These are phyloP conservation scores for Diplodia mutila DNA, from an alignment of 2,329 filamentous ascomycete species.

Conservation along the genomic window DNA sequence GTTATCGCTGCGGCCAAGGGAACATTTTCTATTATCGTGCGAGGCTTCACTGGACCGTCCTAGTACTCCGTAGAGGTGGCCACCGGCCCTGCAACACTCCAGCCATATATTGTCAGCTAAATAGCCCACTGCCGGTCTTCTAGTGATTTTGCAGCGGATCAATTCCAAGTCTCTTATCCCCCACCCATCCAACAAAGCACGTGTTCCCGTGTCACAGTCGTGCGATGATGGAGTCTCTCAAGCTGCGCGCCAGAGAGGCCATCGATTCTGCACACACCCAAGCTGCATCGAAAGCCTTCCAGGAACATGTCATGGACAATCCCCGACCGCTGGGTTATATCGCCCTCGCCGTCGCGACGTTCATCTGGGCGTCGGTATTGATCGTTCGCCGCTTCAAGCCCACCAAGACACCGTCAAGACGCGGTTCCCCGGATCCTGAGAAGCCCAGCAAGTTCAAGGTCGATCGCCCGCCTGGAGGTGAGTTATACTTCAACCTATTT, in stretches of 20 bases:
- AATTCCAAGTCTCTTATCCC: neutral
- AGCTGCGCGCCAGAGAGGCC: constrained; percentile 28
- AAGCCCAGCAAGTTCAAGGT: constrained; percentile 44
- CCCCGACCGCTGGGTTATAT: constrained; percentile 37
- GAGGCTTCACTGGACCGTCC: neutral
- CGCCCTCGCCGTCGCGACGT: constrained; percentile 37
- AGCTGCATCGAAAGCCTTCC: constrained; percentile 14
- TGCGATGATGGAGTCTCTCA: constrained; percentile 30
- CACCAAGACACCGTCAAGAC: constrained; percentile 26
- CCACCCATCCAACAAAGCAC: constrained; percentile 27
- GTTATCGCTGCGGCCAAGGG: constrained; percentile 22
- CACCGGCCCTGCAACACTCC: neutral
- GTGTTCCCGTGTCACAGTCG: constrained; percentile 27
- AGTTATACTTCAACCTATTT: constrained; percentile 14
- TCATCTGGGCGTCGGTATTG: constrained; percentile 37
- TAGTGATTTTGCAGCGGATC: neutral
- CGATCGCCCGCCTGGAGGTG: constrained; percentile 54
- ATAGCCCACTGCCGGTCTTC: neutral
- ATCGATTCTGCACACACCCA: constrained; percentile 19
- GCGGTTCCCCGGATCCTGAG: constrained; percentile 50
- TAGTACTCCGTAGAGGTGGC: neutral
- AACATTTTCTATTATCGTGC: constrained; percentile 25
- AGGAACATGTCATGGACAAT: constrained; percentile 24
- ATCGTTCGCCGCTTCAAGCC: constrained; percentile 36
- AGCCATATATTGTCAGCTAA: constrained; percentile 18